phyloP scores from a whole-genome alignment of 257 asterid genomes.

The Sherardia arvensis region DNA sequence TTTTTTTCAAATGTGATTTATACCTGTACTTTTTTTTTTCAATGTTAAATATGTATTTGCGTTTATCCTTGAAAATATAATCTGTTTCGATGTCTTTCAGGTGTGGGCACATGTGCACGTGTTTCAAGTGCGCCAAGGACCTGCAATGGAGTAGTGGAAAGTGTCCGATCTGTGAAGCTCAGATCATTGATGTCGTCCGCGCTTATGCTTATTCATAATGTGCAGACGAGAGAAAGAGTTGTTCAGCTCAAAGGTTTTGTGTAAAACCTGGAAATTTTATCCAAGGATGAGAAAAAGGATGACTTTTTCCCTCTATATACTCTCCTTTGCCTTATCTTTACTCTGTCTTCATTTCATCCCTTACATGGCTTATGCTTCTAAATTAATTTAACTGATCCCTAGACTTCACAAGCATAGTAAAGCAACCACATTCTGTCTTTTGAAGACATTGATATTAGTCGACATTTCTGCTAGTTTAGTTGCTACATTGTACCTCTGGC shows the following conservation, averaged over 20 bases:
- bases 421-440: slow-evolving; percentile 2
- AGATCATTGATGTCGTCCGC: slow-evolving; percentile 63
- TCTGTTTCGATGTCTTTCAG: slow-evolving; percentile 20
- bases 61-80: not conserved
- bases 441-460: not conserved
- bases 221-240: slow-evolving; percentile 14
- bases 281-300: slow-evolving; percentile 13
- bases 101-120: slow-evolving; percentile 96
- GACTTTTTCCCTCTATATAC: slow-evolving; percentile 4
- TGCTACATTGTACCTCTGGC: not conserved
- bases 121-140: slow-evolving; percentile 69
- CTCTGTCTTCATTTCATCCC: not conserved
- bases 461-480: not conserved
- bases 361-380: not conserved
- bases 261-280: slow-evolving; percentile 3
- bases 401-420: not conserved
- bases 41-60: not conserved
- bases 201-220: slow-evolving; percentile 31
- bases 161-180: slow-evolving; percentile 75
- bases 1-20: not conserved
- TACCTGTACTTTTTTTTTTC: too few species aligned
- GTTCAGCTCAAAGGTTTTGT: slow-evolving; percentile 17
- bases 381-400: slow-evolving; percentile 1
- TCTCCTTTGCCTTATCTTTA: not conserved
- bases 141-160: slow-evolving; percentile 56